Evolutionary conservation across 2,329 filamentous ascomycete genomes (phyloP), one percentile per base, ranked within the genome.

Genomic region (Trichoderma asperellum): DNA sequence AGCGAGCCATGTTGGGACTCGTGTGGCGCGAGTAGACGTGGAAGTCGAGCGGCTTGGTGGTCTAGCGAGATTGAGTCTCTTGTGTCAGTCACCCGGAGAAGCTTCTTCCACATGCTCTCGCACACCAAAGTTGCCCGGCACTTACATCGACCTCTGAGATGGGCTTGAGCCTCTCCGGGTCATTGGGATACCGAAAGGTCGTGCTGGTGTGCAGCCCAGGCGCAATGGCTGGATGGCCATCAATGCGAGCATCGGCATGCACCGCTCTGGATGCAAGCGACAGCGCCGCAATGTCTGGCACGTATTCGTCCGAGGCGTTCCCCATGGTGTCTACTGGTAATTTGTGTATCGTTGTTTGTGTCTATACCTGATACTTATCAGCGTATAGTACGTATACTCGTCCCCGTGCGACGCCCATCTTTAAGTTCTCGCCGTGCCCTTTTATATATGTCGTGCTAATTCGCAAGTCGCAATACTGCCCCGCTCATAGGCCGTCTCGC

Each of bases 201-300:
- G 95, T 97, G 71, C 93, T 94, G 72, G 96, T 89, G 79, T 98
- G 95, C 76, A 98, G 85, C 4, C 95, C 89, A 70, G 96, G 95
- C 14, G 95, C 94, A 68, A 98, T 91, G 77, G 96, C 93, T 62
- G 89, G 85, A 73, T 92, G 88, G 40, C 85, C 81, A 79, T 93
- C 92, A 75, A 96, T 86, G 74, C 84, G 84, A 81, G 96, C 90
- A 76, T 97, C 94, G 71, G 91, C 92, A 78, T 97, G 94, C 72
- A 97, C 83, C n/a, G 91, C 87, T 68, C 88, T 86, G 6, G 93
- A 93, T 8, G 92, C 87, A 60, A 92, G 82, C 5, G 88, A 80
- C 52, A 80, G 70, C 34, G 53, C 49, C 34, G 62, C 68, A 52
- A 68, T 62, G 32, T 61, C 65, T 32, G 61, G 68, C 56, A 56